Percentiles rank a stretch among this genome's conserved stretches.
Evolutionary conservation across 2,329 filamentous ascomycete genomes (phyloP).

Genomic region (Ceratocystis harringtonii): DNA sequence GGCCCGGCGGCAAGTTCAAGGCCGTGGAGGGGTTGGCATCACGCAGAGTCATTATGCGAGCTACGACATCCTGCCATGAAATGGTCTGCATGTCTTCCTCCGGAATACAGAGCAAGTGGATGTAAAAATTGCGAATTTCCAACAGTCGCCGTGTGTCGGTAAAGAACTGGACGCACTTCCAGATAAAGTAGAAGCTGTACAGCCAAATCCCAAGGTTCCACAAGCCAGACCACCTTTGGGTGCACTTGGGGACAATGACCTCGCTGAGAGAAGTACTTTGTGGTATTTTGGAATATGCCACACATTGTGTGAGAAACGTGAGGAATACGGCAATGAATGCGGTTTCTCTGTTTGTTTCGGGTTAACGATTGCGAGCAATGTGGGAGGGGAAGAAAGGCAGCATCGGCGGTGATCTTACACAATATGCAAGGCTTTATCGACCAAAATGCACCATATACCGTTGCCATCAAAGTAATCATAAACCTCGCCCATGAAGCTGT

Average conservation of each 20-base stretch:
- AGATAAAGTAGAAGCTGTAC: slow-evolving; percentile 73
- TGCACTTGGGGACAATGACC: slow-evolving; percentile 57
- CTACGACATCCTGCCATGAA: slow-evolving; percentile 84
- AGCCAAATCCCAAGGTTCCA: slow-evolving; percentile 73
- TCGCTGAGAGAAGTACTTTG: slow-evolving; percentile 43
- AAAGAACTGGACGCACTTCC: slow-evolving; percentile 59
- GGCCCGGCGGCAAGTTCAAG: slow-evolving; percentile 35
- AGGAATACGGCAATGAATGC: slow-evolving; percentile 70
- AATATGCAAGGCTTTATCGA: slow-evolving; percentile 56
- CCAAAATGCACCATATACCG: slow-evolving; percentile 71
- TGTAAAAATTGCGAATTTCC: slow-evolving; percentile 74
- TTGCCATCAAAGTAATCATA: slow-evolving; percentile 76
- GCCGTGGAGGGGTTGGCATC: slow-evolving; percentile 76
- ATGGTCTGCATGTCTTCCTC: slow-evolving; percentile 80
- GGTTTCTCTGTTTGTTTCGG: slow-evolving; percentile 42
- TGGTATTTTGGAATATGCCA: slow-evolving; percentile 63
- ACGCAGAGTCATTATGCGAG: slow-evolving; percentile 65
- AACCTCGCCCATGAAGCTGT: slow-evolving; percentile 70
- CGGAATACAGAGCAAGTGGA: slow-evolving; percentile 66
- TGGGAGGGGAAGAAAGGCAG: neutral
- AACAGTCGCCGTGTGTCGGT: slow-evolving; percentile 58
- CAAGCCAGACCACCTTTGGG: slow-evolving; percentile 54
- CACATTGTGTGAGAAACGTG: slow-evolving; percentile 71
- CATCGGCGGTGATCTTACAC: slow-evolving; percentile 36
- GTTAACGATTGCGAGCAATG: neutral